A percentile compares a stretch with the other conserved stretches of the same genome.
phyloP scores from a whole-genome alignment of 257 asterid species.

The Haberlea rhodopensis region DNA sequence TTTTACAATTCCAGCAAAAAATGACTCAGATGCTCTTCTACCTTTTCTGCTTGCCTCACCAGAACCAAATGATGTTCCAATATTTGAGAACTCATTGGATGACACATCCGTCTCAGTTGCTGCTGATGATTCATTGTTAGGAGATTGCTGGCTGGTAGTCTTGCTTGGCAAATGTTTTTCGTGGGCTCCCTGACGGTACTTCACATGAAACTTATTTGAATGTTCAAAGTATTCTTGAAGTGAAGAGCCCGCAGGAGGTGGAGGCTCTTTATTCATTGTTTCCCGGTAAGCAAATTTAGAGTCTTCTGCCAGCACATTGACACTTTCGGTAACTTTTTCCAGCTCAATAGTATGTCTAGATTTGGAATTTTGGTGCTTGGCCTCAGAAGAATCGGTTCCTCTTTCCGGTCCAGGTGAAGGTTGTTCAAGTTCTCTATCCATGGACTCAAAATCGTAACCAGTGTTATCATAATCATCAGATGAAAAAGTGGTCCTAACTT shows the following conservation, averaged over 20 bases:
- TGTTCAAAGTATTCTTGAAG: conserved; percentile 67
- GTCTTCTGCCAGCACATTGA: conserved; percentile 25
- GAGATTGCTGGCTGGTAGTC: conserved; percentile 29
- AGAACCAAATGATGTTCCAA: conserved; percentile 74
- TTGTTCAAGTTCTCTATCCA: conserved; percentile 49
- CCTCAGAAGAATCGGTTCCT: conserved; percentile 32
- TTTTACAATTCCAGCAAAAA: conserved; percentile 51
- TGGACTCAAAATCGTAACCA: conserved; percentile 53
- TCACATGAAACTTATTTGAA: conserved; percentile 47
- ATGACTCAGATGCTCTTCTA: conserved; percentile 42
- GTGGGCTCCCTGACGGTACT: conserved; percentile 34
- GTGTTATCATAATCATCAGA: conserved; percentile 64
- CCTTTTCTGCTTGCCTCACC: conserved; percentile 53
- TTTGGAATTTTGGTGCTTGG: conserved; percentile 39
- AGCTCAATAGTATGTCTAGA: conserved; percentile 44
- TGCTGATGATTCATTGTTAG: conserved; percentile 42
- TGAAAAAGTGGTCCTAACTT: conserved; percentile 42
- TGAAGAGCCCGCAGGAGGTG: conserved; percentile 56
- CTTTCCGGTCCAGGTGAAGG: conserved; percentile 31
- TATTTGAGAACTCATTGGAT: conserved; percentile 65
- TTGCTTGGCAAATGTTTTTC: conserved; percentile 38
- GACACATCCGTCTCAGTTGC: conserved; percentile 81
- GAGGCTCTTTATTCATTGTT: conserved; percentile 35
- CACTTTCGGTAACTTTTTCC: conserved; percentile 36
- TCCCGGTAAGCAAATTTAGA: conserved; percentile 33